Evolutionary conservation across 140 eudicot species (phyloP).

Genomic region (Cichorium intybus): DNA sequence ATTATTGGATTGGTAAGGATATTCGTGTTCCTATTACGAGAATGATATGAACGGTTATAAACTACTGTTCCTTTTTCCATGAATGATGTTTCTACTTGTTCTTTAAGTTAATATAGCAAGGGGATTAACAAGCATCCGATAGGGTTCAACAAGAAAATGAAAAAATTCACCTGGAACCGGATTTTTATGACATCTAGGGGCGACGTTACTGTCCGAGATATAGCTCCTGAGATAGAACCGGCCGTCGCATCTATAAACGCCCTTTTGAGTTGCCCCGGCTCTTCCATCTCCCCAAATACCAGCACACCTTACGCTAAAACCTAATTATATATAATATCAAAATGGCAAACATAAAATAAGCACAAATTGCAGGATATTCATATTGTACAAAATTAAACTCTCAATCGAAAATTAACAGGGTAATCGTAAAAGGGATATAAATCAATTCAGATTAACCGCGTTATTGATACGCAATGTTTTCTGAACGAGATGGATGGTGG

Average conservation of each 20-base stretch:
- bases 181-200: slow-evolving; percentile 96
- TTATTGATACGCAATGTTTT: slow-evolving; percentile 13
- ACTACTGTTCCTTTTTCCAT: background rate
- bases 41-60: background rate
- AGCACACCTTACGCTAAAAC: slow-evolving; percentile 28
- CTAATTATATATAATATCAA: slow-evolving; percentile 13
- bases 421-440: background rate
- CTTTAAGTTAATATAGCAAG: background rate
- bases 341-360: slow-evolving; percentile 1
- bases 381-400: background rate
- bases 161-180: slow-evolving; percentile 70
- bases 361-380: slow-evolving; percentile 12
- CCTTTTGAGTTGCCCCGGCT: slow-evolving; percentile 74
- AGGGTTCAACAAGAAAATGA: background rate
- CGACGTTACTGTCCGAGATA: slow-evolving; percentile 89
- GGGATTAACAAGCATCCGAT: background rate
- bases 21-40: slow-evolving; percentile 14
- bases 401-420: slow-evolving; percentile 8
- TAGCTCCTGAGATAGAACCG: slow-evolving; percentile 87
- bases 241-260: slow-evolving; percentile 79
- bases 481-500: background rate
- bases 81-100: background rate
- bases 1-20: background rate
- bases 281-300: slow-evolving; percentile 60
- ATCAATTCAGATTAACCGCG: background rate